Base-by-base conservation (phyloP, 2,329 filamentous ascomycete genomes). In the Scopulariopsis brevicaulis region DNA sequence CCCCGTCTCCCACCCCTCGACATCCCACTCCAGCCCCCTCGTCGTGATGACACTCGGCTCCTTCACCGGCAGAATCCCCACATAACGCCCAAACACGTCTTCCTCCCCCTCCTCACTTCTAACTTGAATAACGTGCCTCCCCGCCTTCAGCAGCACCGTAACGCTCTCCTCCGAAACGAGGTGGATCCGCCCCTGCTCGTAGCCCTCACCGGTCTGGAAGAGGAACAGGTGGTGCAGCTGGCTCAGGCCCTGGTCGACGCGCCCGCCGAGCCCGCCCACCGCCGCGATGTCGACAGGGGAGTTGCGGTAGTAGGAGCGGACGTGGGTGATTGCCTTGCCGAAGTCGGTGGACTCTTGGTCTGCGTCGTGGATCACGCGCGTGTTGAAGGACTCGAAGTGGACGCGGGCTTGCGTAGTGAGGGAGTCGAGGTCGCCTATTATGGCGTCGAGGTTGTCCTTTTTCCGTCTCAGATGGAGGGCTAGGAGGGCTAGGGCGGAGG, bases 301-400 rank as follows among this genome's bases (percentile, higher is more conserved):
- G 11, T 22, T 5, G 3, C 24, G 66, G 63, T 24, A 61, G 34
- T 10, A n/a, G 2, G 65, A 64, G 54, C 79, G 79, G 62, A 84
- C 78, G 71, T 79, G 86, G 63, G 71, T 77, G 63, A 87, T 81
- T 65, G 84, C 89, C 75, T 99, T 99, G 64, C 82, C 85, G 65
- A 97, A 96, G 70, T 99, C 94, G 32, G 94, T 96, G 22, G 86
- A 87, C 64, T 95, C 82, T 70, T 97, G 90, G 67, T 95, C 89
- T n/a, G 77, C 69, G 62, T 93, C 84, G 64, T 84, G 75, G 62
- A 90, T 78, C 57, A 97, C 77, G 14, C 77, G 67, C 1, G 90
- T 76, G 70, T 68, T 70, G 56, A 79, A 76, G 24, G 76, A 73
- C 37, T 79, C 75, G 72, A 92, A 96, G 71, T 87, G 86, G n/a